Evolutionary conservation across 1,139 yeast genomes (phyloP).

Genomic region (Blastobotrys buckinghamii): DNA sequence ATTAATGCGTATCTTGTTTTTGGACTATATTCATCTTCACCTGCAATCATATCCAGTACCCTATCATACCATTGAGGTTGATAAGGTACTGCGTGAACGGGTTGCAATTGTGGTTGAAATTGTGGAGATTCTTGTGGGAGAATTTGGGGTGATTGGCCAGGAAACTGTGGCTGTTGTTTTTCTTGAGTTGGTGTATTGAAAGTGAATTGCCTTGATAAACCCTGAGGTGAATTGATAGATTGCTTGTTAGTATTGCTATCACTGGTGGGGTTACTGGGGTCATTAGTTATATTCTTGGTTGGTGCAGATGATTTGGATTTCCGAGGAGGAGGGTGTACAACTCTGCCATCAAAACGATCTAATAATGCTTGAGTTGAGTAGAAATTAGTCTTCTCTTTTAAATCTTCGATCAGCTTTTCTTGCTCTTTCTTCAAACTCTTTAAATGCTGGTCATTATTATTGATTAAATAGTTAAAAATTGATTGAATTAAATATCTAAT

Average conservation of each 20-base stretch:
- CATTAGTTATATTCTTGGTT: background rate
- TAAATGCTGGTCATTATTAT: constrained; percentile 30
- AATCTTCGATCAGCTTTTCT: constrained; percentile 57
- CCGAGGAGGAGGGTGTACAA: constrained; percentile 4
- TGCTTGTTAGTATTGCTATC: background rate
- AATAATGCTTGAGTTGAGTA: constrained; percentile 69
- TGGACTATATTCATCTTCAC: constrained; percentile 64
- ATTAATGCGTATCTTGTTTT: constrained; percentile 66
- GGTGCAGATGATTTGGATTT: background rate
- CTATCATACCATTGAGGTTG: constrained; percentile 38
- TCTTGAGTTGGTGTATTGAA: constrained; percentile 1
- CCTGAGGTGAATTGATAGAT: background rate
- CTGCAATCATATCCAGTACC: constrained; percentile 51
- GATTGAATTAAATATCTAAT: constrained; percentile 20
- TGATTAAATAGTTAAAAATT: constrained; percentile 20
- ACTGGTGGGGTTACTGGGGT: background rate
- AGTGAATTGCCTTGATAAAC: constrained; percentile 5
- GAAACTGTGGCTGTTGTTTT: background rate
- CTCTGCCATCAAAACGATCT: constrained; percentile 44
- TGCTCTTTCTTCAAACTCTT: constrained; percentile 47
- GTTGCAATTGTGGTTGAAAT: constrained; percentile 3
- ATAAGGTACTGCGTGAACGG: constrained; percentile 15
- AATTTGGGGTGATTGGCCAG: background rate
- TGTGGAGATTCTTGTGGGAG: background rate
- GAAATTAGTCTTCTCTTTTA: constrained; percentile 75